Conservation (phyloP, 345 rosid species). For the Populus simonii region DNA sequence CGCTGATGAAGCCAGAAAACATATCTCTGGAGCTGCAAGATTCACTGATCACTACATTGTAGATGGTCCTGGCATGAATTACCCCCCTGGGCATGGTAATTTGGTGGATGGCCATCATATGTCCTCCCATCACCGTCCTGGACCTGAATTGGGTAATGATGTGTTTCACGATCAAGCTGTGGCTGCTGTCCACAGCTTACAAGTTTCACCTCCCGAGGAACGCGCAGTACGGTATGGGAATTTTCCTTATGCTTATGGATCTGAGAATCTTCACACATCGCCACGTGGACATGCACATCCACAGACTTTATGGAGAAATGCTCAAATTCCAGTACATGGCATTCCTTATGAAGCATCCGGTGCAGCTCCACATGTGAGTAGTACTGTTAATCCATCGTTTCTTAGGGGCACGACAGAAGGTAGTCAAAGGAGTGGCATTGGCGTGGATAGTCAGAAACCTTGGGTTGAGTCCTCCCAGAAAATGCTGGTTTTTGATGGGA, state of each 20-base stretch:
- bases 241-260: slow-evolving; percentile 54
- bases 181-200: slow-evolving; percentile 38
- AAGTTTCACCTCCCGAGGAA: slow-evolving; percentile 52
- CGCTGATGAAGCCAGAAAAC: slow-evolving; percentile 64
- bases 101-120: slow-evolving; percentile 48
- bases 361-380: slow-evolving; percentile 47
- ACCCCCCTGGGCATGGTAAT: slow-evolving; percentile 53
- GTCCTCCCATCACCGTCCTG: slow-evolving; percentile 48
- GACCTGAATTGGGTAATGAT: slow-evolving; percentile 59
- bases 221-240: slow-evolving; percentile 50
- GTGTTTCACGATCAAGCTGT: slow-evolving; percentile 57
- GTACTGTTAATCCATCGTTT: slow-evolving; percentile 44
- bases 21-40: slow-evolving; percentile 57
- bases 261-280: slow-evolving; percentile 46
- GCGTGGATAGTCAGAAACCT: slow-evolving; percentile 47
- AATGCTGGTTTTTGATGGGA: slow-evolving; percentile 52
- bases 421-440: slow-evolving; percentile 42
- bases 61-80: slow-evolving; percentile 63
- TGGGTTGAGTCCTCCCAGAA: slow-evolving; percentile 51
- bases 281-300: slow-evolving; percentile 53
- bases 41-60: slow-evolving; percentile 54
- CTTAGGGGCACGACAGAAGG: slow-evolving; percentile 48
- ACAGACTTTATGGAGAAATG: slow-evolving; percentile 63
- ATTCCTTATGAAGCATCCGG: slow-evolving; percentile 47
- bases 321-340: slow-evolving; percentile 50